These are phyloP conservation scores for Apiospora aurea DNA, from an alignment of 2,329 filamentous ascomycete species.

Conservation along the genomic window DNA sequence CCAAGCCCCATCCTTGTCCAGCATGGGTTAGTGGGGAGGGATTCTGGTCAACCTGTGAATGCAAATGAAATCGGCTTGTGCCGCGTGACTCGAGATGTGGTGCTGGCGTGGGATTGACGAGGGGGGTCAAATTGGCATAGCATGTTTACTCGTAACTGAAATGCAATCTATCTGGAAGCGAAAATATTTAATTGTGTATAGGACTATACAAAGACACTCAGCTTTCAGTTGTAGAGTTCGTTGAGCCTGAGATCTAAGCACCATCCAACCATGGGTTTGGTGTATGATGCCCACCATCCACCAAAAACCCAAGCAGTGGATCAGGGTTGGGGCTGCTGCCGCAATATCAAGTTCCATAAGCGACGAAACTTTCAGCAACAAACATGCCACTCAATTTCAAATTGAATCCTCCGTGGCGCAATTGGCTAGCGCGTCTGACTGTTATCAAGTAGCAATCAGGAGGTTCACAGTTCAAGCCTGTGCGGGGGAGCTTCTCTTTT, in stretches of 20 bases:
- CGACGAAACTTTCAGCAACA: background rate
- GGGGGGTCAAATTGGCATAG: too few species aligned
- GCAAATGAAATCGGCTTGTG: background rate
- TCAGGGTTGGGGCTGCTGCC: accelerated
- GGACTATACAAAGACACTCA: too few species aligned
- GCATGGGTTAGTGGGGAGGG: background rate
- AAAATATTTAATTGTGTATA: background rate
- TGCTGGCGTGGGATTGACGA: background rate
- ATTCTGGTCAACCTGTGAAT: constrained; percentile 1
- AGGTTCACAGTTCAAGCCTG: constrained; percentile 21
- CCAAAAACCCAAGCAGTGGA: background rate
- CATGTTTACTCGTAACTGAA: background rate
- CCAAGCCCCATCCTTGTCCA: background rate
- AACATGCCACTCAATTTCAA: background rate
- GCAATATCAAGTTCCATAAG: background rate
- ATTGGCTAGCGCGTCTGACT: constrained; percentile 65
- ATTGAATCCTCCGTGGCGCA: constrained; percentile 43
- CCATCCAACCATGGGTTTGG: too few species aligned
- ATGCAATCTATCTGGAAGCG: background rate
- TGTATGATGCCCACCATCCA: background rate
- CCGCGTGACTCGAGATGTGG: background rate
- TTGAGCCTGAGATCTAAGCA: too few species aligned
- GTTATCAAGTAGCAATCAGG: constrained; percentile 44
- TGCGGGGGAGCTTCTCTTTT: background rate
- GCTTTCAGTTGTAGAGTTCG: too few species aligned